A percentile compares a stretch with the other conserved stretches of the same genome.
Evolutionary conservation across 495 filamentous ascomycete genomes (phyloP).

Genomic region (Tuber indicum): DNA sequence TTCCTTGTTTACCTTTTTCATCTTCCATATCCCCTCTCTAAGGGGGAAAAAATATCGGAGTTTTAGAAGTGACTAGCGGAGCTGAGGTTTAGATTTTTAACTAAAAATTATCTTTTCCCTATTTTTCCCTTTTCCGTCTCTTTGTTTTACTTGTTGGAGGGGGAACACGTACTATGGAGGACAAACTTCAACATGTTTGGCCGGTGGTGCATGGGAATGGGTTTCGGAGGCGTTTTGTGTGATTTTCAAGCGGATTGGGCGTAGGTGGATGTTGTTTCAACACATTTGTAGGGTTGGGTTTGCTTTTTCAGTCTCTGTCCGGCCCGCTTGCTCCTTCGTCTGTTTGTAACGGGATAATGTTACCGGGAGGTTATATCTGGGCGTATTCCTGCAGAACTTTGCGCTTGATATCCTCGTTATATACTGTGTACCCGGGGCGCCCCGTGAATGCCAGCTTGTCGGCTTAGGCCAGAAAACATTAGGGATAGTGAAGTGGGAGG

Average conservation of each 20-base stretch:
- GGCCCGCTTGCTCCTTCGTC: not conserved
- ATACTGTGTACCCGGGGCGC: not conserved
- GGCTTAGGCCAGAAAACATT: not conserved
- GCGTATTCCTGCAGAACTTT: not conserved
- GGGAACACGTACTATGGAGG: slow-evolving; percentile 15
- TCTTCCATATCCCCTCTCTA: not conserved
- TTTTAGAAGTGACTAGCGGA: slow-evolving; percentile 7
- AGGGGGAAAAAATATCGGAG: not conserved
- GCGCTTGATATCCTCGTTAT: not conserved
- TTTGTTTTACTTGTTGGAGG: slow-evolving; percentile 27
- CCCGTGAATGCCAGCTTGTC: not conserved
- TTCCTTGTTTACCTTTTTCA: slow-evolving; percentile 3
- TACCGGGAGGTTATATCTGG: not conserved
- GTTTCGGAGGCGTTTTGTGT: slow-evolving; percentile 12
- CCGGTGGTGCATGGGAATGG: slow-evolving; percentile 28
- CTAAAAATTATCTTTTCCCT: slow-evolving; percentile 10
- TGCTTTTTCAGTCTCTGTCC: not conserved
- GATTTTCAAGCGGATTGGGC: not conserved
- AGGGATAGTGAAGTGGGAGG: not conserved
- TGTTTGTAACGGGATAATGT: not conserved
- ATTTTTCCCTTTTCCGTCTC: slow-evolving; percentile 7
- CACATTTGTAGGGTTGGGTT: not conserved
- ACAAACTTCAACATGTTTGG: slow-evolving; percentile 49
- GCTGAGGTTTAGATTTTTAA: not conserved
- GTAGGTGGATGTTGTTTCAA: not conserved